phyloP scores from a whole-genome alignment of 352 stramenopile genomes.

The Phytophthora ohioensis region DNA sequence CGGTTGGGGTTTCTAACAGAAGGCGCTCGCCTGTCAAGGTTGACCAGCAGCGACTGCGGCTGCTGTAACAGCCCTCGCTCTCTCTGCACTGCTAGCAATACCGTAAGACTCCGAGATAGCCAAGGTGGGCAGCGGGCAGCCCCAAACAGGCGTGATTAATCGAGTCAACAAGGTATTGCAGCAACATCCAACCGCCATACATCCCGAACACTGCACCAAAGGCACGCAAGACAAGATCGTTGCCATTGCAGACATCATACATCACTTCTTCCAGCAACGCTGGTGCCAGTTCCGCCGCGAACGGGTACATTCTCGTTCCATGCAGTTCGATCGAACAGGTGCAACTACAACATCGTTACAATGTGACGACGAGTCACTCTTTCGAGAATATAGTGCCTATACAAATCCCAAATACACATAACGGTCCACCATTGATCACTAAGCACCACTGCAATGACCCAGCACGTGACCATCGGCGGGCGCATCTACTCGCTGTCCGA shows the following conservation, averaged over 20 bases:
- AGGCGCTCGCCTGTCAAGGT: conserved; percentile 17
- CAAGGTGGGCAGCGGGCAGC: conserved; percentile 10
- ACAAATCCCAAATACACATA: conserved; percentile 6
- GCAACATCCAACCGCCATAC: neutral
- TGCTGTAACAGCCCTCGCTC: conserved; percentile 23
- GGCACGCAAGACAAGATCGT: conserved; percentile 4
- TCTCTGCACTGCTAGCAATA: conserved; percentile 18
- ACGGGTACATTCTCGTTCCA: conserved; percentile 12
- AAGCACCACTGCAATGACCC: conserved; percentile 11
- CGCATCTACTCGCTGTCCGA: conserved; percentile 76
- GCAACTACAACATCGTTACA: conserved; percentile 2
- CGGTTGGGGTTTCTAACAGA: conserved; percentile 27
- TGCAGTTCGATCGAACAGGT: conserved; percentile 21
- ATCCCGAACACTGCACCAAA: neutral
- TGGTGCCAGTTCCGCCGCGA: conserved; percentile 15
- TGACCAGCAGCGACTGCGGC: conserved; percentile 9
- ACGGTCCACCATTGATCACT: conserved; percentile 4
- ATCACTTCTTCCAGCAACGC: conserved; percentile 17
- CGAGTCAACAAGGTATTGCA: conserved; percentile 3
- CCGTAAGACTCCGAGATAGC: neutral
- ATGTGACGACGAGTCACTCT: neutral
- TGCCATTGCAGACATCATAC: neutral
- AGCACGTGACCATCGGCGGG: conserved; percentile 53
- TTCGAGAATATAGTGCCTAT: neutral
- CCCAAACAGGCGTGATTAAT: conserved; percentile 2